Conservation (phyloP, 352 stramenopile species). For the Aphanomyces invadans region DNA sequence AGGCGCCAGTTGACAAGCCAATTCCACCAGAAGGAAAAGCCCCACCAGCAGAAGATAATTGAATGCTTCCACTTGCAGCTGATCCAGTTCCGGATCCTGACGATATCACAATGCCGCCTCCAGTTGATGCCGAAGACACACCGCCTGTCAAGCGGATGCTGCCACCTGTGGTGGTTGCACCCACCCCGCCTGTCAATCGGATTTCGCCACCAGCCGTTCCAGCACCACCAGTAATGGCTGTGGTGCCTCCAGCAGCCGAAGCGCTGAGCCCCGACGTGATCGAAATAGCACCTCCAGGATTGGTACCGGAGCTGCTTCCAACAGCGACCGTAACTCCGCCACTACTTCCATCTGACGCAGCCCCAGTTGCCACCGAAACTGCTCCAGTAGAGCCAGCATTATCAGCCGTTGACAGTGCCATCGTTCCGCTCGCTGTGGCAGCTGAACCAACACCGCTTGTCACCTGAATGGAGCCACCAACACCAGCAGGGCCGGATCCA, state of each 20-base stretch:
- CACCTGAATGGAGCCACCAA: not conserved
- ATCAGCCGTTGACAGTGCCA: not conserved
- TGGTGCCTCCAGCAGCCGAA: not conserved
- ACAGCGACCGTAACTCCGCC: conserved; percentile 5
- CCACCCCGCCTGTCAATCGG: conserved; percentile 2
- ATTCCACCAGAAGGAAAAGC: conserved; percentile 3
- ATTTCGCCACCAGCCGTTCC: conserved; percentile 14
- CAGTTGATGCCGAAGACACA: conserved; percentile 1
- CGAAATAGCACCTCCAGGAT: conserved; percentile 2
- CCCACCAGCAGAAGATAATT: conserved; percentile 4
- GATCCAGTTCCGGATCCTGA: not conserved
- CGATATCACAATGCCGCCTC: conserved; percentile 9
- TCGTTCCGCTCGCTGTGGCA: not conserved
- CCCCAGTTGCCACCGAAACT: not conserved
- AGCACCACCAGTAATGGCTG: conserved; percentile 5
- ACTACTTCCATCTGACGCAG: not conserved
- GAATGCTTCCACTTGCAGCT: conserved; percentile 12
- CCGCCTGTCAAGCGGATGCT: conserved; percentile 7
- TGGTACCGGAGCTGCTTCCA: conserved; percentile 10
- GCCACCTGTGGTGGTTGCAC: conserved; percentile 10
- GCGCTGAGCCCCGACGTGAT: not conserved
- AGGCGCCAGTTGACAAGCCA: not conserved
- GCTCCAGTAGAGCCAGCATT: not conserved
- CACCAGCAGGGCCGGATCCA: not conserved
- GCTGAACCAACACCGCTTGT: conserved; percentile 8